Conservation (phyloP, 2,329 filamentous ascomycete genomes). For the Sclerotiophoma versabilis region DNA sequence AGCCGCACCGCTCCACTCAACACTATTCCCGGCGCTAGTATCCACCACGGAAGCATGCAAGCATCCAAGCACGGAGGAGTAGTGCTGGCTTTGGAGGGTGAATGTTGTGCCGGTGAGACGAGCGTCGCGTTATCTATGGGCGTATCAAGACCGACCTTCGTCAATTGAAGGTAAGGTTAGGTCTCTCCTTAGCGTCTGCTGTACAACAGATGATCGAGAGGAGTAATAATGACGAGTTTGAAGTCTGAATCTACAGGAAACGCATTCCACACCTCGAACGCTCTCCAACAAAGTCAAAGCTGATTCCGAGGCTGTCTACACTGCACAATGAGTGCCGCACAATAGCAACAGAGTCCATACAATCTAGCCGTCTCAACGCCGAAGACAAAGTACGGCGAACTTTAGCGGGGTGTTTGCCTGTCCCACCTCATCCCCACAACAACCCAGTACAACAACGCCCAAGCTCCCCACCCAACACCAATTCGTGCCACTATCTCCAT, state of each 20-base stretch:
- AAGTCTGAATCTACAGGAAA: no score
- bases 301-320: no score
- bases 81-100: neutral
- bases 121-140: neutral
- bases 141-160: no score
- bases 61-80: neutral
- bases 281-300: no score
- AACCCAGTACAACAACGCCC: neutral
- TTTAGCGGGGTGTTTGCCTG: conserved; percentile 5
- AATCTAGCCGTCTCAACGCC: neutral
- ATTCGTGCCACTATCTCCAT: no score
- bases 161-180: neutral
- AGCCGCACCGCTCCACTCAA: neutral
- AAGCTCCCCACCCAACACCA: neutral
- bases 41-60: conserved; percentile 14
- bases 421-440: conserved; percentile 6
- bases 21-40: conserved; percentile 8
- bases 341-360: neutral
- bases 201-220: neutral
- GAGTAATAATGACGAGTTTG: neutral
- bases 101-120: neutral
- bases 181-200: neutral
- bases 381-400: neutral
- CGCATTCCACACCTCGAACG: no score
- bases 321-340: no score